Base-by-base conservation (phyloP, 768 basidiomycete species). In the Rhodotorula babjevae region DNA sequence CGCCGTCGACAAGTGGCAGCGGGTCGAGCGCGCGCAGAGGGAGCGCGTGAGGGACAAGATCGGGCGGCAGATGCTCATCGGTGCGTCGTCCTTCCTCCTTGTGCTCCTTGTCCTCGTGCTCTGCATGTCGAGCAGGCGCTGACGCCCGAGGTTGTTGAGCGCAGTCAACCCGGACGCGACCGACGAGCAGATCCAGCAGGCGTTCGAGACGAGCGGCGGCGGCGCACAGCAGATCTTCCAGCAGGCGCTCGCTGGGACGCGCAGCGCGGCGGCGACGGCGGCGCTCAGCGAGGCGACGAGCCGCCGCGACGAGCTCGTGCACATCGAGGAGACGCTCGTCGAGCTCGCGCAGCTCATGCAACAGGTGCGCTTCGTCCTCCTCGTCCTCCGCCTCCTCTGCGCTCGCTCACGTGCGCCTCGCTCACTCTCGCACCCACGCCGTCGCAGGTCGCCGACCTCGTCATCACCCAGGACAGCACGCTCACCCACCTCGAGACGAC, bases 131-230 rank as follows among this genome's bases (percentile, higher is more conserved):
- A 7, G 12, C 9, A 6, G 18, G 27, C 23, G 14, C 55, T 57
- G 44, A 65, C 42, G 4, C 44, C 44, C 44, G 14, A 1, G 12
- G 42, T 0, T 0, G 16, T 5, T 21, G 47, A 1, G 19, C 67
- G 29, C 56, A 72, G 71, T 72, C 36, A 68, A 72, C 55, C 71
- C 71, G 44, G 59, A 29, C 29, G 67, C 60, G 44, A 72, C 63
- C 1, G 71, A 68, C 15, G 58, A 57, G 0, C 67, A 72, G 36
- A 60, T 72, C 57, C 55, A 61, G 49, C 44, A 53, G 33, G 46
- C 67, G 27, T 50, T 72, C 57, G 66, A 67, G 18, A 63, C 65
- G 25, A 63, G 65, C 9, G 8, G 65, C 49, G 47, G 61, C 8
- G 9, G 31, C 2, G 8, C 36, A 36, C 50, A 63, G 9, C 63